Evolutionary conservation across 306 rosid species (phyloP).

Genomic region (Citrullus amarus): DNA sequence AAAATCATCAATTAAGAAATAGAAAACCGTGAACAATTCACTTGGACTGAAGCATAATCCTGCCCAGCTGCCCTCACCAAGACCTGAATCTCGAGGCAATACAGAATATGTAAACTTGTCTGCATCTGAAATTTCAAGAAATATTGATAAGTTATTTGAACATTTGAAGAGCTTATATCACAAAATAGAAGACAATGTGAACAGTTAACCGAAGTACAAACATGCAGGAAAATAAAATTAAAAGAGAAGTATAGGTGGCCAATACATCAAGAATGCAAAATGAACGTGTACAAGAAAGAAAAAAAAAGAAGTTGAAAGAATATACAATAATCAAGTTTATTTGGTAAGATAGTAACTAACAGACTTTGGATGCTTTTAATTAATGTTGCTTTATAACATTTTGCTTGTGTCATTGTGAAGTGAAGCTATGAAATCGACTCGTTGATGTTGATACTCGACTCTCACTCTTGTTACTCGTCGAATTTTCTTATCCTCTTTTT

Average conservation of each 20-base stretch:
- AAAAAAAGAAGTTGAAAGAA: neutral
- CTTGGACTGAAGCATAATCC: conserved; percentile 81
- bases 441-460: too few species aligned
- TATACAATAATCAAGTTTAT: neutral
- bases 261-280: neutral
- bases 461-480: too few species aligned
- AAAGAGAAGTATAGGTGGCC: neutral
- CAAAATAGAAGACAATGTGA: neutral
- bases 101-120: conserved; percentile 68
- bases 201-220: neutral
- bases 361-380: neutral
- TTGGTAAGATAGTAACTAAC: neutral
- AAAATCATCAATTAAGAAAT: conserved; percentile 3
- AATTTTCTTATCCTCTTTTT: too few species aligned
- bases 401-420: too few species aligned
- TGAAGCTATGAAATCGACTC: too few species aligned
- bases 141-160: conserved; percentile 13
- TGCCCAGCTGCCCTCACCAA: conserved; percentile 88
- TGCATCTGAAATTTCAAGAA: conserved; percentile 37
- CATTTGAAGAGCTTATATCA: conserved; percentile 5
- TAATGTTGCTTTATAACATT: neutral
- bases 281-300: neutral
- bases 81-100: conserved; percentile 54
- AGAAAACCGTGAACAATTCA: conserved; percentile 57
- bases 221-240: neutral